Evolutionary conservation across 257 asterid genomes (phyloP).

Genomic region (Linaria vulgaris): DNA sequence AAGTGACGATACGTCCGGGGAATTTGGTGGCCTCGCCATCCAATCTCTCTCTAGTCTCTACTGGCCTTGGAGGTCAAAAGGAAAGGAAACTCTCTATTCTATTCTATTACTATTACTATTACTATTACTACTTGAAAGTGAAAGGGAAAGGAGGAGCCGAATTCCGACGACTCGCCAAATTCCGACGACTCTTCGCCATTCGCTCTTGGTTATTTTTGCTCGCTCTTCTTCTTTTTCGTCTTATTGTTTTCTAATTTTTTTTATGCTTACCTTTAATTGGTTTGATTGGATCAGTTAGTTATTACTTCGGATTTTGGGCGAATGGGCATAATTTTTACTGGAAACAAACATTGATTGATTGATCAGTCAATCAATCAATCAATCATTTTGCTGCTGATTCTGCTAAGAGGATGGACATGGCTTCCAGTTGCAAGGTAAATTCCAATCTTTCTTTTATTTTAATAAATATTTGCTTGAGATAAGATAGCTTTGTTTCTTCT

Average conservation of each 20-base stretch:
- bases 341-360: too few species aligned
- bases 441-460: slow-evolving; percentile 10
- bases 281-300: slow-evolving; percentile 40
- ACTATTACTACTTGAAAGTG: too few species aligned
- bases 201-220: too few species aligned
- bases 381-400: slow-evolving; percentile 27
- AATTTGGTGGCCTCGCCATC: slow-evolving; percentile 38
- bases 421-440: slow-evolving; percentile 74
- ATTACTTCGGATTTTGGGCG: slow-evolving; percentile 24
- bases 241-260: slow-evolving; percentile 5
- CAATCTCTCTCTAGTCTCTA: too few species aligned
- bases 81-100: slow-evolving; percentile 23
- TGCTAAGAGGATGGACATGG: slow-evolving; percentile 69
- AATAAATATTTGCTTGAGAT: slow-evolving; percentile 7
- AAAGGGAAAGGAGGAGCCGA: too few species aligned
- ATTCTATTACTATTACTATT: too few species aligned
- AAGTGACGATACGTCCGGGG: slow-evolving; percentile 56
- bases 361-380: slow-evolving; percentile 24
- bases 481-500: slow-evolving; percentile 6
- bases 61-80: slow-evolving; percentile 44
- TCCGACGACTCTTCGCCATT: too few species aligned
- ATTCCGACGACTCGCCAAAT: too few species aligned
- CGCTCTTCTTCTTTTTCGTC: too few species aligned
- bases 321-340: slow-evolving; percentile 29
- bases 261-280: neutral